Percentiles rank a stretch among this genome's conserved stretches.
phyloP scores from a whole-genome alignment of 441 rosid genomes.

The Raphanus hybrid region DNA sequence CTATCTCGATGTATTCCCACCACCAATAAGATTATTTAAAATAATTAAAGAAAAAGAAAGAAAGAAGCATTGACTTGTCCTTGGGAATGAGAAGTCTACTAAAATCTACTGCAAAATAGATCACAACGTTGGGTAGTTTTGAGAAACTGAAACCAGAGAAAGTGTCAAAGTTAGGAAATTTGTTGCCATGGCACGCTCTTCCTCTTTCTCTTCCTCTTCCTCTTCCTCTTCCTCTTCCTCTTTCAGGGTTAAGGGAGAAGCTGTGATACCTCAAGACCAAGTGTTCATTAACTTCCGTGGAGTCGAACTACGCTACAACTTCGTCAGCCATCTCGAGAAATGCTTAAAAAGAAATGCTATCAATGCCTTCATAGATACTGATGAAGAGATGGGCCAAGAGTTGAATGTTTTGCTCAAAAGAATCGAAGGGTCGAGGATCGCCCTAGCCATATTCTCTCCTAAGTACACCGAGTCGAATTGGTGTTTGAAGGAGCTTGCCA shows the following conservation, averaged over 20 bases:
- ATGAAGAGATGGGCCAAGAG: conserved; percentile 25
- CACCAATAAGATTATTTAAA: background rate
- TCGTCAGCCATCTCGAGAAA: conserved; percentile 30
- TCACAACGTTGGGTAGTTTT: background rate
- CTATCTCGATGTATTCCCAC: background rate
- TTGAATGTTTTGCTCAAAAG: background rate
- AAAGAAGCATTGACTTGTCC: too few species aligned
- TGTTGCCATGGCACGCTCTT: conserved; percentile 15
- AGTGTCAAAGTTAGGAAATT: background rate
- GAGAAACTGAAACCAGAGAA: background rate
- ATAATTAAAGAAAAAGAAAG: background rate
- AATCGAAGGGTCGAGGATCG: conserved; percentile 27
- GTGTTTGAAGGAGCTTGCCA: conserved; percentile 32
- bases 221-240: background rate
- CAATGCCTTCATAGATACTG: conserved; percentile 29
- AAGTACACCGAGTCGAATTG: conserved; percentile 9
- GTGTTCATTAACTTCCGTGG: conserved; percentile 33
- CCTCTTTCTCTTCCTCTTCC: background rate
- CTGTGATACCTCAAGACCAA: conserved; percentile 9
- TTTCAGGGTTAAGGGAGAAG: background rate
- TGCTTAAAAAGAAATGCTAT: background rate
- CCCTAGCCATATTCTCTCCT: conserved; percentile 16
- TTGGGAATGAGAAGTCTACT: too few species aligned
- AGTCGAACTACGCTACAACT: conserved; percentile 7
- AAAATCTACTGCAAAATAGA: background rate